Base-by-base conservation (phyloP, 140 eudicot species). In the Bidens hawaiensis region DNA sequence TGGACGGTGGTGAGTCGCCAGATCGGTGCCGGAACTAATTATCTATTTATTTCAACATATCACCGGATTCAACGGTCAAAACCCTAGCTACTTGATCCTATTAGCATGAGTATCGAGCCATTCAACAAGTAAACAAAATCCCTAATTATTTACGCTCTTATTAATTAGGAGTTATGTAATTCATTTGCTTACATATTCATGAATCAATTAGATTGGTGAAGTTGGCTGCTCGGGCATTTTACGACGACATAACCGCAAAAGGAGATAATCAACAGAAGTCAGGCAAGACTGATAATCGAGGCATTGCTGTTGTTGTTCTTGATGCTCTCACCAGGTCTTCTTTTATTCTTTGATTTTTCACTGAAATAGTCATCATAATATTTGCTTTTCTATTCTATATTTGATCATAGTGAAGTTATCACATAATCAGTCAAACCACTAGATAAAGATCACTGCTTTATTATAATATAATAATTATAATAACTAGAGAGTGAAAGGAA, bases 251-350 rank as follows among this genome's bases (percentile, higher is more conserved):
- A 16, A 76, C 95, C 0, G 79, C 86, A 8, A 89, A 81, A 67
- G 97, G 93, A 7, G 97, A 85, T 42, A 89, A 86, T 75, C 93
- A 76, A 69, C 89, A 78, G 14, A 89, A 81, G 78, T 58, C 75
- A 21, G 89, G 91, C 33, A 78, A 94, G 69, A 78, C 89, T 15
- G 97, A 89, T 67, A 89, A 85, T 12, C 65, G 94, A 36, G 99
- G 99, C 9, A 79, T 94, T 62, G 99, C 97, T 14, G 97, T 94
- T 42, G 95, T 94, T 33, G 81, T 88, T 41, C 99, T 94, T 79
- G 99, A 93, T 50, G 95, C 99, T 8, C 89, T 93, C n/a, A 93
- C 96, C 2, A 91, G 96, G 98, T 87, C 52, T 52, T n/a, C 25
- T 43, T n/a, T 36, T 36, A n/a, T n/a, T n/a, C n/a, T n/a, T n/a